phyloP scores from a whole-genome alignment of 345 rosid species.

The Viola odorata region DNA sequence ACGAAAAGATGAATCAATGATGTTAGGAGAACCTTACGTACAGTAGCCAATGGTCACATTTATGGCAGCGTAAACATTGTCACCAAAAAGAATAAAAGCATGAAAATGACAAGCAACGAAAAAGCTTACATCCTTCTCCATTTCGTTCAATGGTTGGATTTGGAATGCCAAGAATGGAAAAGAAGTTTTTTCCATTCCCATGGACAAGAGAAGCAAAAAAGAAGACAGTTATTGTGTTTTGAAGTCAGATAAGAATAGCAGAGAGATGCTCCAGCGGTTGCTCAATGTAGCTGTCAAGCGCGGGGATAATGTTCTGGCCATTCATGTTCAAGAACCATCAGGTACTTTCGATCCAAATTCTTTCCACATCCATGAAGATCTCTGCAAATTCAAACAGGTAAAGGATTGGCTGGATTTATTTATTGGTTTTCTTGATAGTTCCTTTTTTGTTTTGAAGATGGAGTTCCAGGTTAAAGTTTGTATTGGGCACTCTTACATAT shows the following conservation, averaged over 20 bases:
- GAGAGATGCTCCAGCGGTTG: conserved; percentile 24
- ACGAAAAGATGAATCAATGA: neutral
- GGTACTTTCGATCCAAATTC: conserved; percentile 33
- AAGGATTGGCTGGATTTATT: neutral
- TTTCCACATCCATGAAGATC: conserved; percentile 38
- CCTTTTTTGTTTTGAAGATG: conserved; percentile 22
- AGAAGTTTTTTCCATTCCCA: conserved; percentile 8
- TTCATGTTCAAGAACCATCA: conserved; percentile 28
- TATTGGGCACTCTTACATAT: conserved; percentile 25
- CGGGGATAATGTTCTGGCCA: conserved; percentile 30
- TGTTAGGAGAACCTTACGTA: neutral
- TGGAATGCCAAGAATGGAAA: conserved; percentile 1
- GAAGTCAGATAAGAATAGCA: conserved; percentile 29
- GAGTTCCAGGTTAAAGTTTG: conserved; percentile 36
- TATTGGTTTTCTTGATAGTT: neutral
- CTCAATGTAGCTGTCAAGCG: conserved; percentile 14
- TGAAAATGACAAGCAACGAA: neutral
- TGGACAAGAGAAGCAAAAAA: conserved; percentile 17
- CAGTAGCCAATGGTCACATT: conserved; percentile 1
- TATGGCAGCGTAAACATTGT: neutral
- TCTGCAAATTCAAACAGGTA: conserved; percentile 30
- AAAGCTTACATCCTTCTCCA: no score
- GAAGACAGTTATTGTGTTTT: conserved; percentile 31
- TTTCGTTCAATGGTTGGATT: conserved; percentile 17
- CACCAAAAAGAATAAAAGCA: neutral